Evolutionary conservation across 768 basidiomycete genomes (phyloP).

Genomic region (Basidioascus undulatus): DNA sequence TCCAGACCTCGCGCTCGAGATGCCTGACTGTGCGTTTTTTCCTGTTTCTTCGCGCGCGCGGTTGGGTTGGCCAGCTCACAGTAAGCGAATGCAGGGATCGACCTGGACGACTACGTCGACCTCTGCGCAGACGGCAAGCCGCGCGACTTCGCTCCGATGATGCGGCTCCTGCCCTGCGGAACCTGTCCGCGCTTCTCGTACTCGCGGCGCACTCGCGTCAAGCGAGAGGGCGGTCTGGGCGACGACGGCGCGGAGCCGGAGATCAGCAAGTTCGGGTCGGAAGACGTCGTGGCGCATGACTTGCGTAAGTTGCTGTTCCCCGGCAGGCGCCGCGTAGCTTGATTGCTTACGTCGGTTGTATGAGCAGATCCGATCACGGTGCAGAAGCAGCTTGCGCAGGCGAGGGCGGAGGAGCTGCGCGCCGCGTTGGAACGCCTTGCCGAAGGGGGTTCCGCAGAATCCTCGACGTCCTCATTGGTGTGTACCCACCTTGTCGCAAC

Average conservation of each 20-base stretch:
- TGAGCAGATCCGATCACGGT: slow-evolving; percentile 15
- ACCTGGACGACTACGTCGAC: slow-evolving; percentile 62
- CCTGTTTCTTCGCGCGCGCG: slow-evolving; percentile 1
- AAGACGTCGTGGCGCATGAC: too few species aligned
- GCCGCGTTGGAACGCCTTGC: too few species aligned
- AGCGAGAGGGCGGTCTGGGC: not conserved
- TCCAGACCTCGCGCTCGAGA: slow-evolving; percentile 19
- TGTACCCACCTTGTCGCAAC: too few species aligned
- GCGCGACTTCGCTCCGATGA: slow-evolving; percentile 26
- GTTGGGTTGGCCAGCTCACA: too few species aligned
- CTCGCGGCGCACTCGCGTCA: slow-evolving; percentile 20
- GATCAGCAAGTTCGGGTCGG: slow-evolving; percentile 51
- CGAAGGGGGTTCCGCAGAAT: too few species aligned
- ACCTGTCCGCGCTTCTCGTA: slow-evolving; percentile 63
- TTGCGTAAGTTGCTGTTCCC: too few species aligned
- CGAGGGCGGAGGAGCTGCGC: slow-evolving; percentile 7
- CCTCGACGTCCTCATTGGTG: too few species aligned
- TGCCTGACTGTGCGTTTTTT: not conserved
- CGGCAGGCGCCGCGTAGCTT: too few species aligned
- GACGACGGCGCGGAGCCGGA: slow-evolving; percentile 12
- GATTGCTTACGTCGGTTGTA: slow-evolving; percentile 46
- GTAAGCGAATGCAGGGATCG: too few species aligned
- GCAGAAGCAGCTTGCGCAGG: slow-evolving; percentile 7
- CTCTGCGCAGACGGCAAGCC: slow-evolving; percentile 43
- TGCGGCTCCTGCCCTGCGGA: slow-evolving; percentile 48